phyloP scores from a whole-genome alignment of 2,329 filamentous ascomycete genomes.

The Neofusicoccum laricinum region DNA sequence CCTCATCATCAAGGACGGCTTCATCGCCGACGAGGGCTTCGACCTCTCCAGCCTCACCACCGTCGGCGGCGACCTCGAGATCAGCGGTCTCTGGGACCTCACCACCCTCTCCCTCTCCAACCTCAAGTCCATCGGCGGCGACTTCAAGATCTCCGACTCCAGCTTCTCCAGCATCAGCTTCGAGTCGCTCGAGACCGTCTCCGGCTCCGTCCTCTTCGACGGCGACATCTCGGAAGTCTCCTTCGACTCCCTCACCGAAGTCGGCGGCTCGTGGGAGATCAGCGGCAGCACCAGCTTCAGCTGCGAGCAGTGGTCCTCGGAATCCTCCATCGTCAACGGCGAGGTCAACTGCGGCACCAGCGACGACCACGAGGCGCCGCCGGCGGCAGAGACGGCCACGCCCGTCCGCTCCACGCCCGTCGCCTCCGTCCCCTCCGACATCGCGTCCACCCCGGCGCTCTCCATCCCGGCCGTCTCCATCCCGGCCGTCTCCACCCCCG shows the following conservation, averaged over 20 bases:
- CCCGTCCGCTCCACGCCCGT: slow-evolving; percentile 3
- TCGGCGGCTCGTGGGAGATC: slow-evolving; percentile 3
- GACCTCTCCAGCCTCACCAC: slow-evolving; percentile 4
- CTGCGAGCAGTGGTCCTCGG: background rate
- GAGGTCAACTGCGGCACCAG: background rate
- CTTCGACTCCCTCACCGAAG: background rate
- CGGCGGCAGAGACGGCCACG: background rate
- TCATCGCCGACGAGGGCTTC: background rate
- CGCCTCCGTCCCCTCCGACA: background rate
- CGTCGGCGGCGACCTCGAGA: slow-evolving; percentile 2
- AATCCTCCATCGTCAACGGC: slow-evolving; percentile 2
- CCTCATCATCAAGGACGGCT: background rate
- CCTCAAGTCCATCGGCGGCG: slow-evolving; percentile 7
- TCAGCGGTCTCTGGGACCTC: slow-evolving; percentile 5
- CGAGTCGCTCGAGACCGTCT: background rate
- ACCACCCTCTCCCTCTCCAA: background rate
- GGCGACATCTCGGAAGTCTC: background rate
- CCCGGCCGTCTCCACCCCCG: background rate
- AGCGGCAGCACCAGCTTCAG: background rate
- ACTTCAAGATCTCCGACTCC: slow-evolving; percentile 2
- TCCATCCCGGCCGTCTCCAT: background rate
- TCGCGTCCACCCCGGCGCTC: slow-evolving; percentile 1
- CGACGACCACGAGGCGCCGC: background rate
- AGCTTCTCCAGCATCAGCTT: slow-evolving; percentile 10
- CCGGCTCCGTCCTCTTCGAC: slow-evolving; percentile 21